These are phyloP conservation scores for Lactifluus volemus DNA, from an alignment of 768 basidiomycete species.

Conservation along the genomic window DNA sequence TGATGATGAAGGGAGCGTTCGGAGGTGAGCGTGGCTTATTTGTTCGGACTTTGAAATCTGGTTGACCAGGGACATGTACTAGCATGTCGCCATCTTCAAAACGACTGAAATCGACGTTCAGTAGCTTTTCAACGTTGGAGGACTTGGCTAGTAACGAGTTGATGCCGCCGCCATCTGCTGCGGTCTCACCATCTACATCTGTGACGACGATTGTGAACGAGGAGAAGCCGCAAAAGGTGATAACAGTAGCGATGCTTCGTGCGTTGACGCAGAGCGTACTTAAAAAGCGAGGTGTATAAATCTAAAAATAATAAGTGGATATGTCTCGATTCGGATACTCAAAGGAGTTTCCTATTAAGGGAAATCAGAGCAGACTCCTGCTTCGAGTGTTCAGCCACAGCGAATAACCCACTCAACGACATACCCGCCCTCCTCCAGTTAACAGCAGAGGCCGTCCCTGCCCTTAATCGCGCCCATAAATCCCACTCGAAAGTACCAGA, in stretches of 20 bases:
- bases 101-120: conserved; percentile 14
- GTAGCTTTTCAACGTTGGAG: conserved; percentile 6
- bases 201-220: conserved; percentile 11
- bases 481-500: not conserved
- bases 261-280: conserved; percentile 14
- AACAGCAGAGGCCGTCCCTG: conserved; percentile 2
- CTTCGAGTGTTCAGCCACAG: conserved; percentile 16
- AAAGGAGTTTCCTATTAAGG: conserved; percentile 11
- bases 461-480: not conserved
- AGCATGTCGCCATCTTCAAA: conserved; percentile 18
- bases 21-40: conserved; percentile 3
- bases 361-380: conserved; percentile 4
- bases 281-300: not conserved
- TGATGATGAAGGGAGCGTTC: conserved; percentile 12
- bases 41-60: not conserved
- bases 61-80: not conserved
- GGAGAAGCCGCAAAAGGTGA: not conserved
- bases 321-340: not conserved
- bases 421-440: not conserved
- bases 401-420: conserved; percentile 12
- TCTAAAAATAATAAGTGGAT: not conserved
- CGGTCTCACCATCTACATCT: conserved; percentile 14
- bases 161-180: conserved; percentile 11
- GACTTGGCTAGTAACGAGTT: not conserved
- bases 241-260: conserved; percentile 20